These are phyloP conservation scores for Xerocomus cyaneibrunnescens DNA, from an alignment of 1,284 basidiomycete species.

Conservation along the genomic window DNA sequence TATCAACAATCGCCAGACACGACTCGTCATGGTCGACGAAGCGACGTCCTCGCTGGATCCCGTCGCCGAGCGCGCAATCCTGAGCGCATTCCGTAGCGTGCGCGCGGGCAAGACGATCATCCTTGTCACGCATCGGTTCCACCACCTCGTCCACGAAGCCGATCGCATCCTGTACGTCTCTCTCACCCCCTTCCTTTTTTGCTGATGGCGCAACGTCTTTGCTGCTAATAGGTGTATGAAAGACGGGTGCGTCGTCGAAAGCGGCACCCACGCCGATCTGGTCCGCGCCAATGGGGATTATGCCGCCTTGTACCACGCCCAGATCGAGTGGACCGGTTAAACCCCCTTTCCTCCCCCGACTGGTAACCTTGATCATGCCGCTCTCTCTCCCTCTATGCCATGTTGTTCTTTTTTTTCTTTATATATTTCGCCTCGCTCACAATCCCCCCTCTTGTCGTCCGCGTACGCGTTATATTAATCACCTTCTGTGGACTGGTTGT, in stretches of 20 bases:
- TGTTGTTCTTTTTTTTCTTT: too few species aligned
- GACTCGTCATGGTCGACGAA: constrained; percentile 50
- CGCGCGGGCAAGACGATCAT: constrained; percentile 62
- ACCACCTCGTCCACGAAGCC: constrained; percentile 58
- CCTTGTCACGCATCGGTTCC: constrained; percentile 67
- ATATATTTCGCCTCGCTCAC: too few species aligned
- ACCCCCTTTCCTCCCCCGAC: too few species aligned
- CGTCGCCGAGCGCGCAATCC: constrained; percentile 48
- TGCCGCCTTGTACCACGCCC: constrained; percentile 52
- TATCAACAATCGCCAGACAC: constrained; percentile 41
- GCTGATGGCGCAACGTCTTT: too few species aligned
- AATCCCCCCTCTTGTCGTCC: too few species aligned
- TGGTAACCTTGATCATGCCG: too few species aligned
- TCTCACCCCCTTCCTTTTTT: neutral
- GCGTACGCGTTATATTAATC: too few species aligned
- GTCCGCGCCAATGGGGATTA: constrained; percentile 49
- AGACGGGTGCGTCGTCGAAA: constrained; percentile 51
- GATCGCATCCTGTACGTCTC: constrained; percentile 55
- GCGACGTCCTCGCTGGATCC: constrained; percentile 54
- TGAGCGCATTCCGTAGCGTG: constrained; percentile 45
- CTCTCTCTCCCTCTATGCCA: too few species aligned
- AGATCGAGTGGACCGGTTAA: constrained; percentile 31
- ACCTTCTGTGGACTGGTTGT: too few species aligned
- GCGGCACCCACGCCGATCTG: constrained; percentile 54
- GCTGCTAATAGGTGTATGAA: constrained; percentile 54